Base-by-base conservation (phyloP, 257 asterid genomes). In the Scutellaria minor region DNA sequence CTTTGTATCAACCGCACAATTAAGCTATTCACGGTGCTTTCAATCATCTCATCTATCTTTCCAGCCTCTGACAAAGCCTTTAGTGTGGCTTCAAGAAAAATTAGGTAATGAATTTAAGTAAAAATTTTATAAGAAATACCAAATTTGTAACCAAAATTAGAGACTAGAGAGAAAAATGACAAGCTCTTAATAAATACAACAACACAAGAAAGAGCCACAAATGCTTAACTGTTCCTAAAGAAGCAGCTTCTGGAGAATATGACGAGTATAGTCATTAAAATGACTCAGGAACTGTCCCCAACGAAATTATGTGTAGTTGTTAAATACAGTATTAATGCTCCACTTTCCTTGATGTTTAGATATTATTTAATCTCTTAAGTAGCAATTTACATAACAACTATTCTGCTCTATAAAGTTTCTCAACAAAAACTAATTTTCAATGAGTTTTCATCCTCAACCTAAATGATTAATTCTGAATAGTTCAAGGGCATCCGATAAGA, bases 21-120 rank as follows among this genome's bases (percentile, higher is more conserved):
- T 85, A 92, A 86, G 83, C 92, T 76, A 85, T 80, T 85, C 51
- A 87, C 65, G 60, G 84, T 89, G 80, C 89, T 90, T 87, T 92
- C 96, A 71, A 78, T 83, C 2, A 77, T 71, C 72, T 83, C 86
- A 42, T 54, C 77, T 44, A 81, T 78, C 71, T 57, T 84, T 77
- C 82, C 91, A 40, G 68, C 39, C 6, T 72, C 69, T 51, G 81
- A 77, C 71, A 84, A 79, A 70, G 80, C 71, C 78, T 86, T 85
- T 50, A 92, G 64, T 50, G 96, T 77, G 75, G 83, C 99, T 95
- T 82, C 84, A 83, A 13, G 62, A 68, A 68, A 77, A 63, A 44
- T 9, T 44, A 72, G 64, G 57, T n/a, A 7, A 66, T 14, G 57
- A 20, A 41, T 64, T 50, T 52, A 42, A 75, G 68, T 55, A 9